Conservation (phyloP, 2,329 filamentous ascomycete species). For the Trichoderma afroharzianum region DNA sequence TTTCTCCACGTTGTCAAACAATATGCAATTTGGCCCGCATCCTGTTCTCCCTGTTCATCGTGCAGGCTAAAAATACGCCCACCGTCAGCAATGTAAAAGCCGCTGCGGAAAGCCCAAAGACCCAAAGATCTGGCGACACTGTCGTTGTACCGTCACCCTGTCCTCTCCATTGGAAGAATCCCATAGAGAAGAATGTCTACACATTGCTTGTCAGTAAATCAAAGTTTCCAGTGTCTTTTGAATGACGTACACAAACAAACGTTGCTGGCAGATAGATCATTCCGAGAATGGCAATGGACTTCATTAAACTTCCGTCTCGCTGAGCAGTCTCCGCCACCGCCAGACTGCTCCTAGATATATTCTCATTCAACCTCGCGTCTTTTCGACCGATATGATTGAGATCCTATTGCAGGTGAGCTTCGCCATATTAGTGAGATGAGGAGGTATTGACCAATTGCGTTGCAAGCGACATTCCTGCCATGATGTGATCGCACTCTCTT, state of each 20-base stretch:
- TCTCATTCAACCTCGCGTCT: conserved; percentile 19
- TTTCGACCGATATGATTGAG: conserved; percentile 1
- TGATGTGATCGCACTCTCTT: conserved; percentile 19
- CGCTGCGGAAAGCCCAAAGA: background rate
- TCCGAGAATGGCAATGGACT: conserved; percentile 20
- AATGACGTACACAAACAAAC: conserved; percentile 23
- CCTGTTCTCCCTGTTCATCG: background rate
- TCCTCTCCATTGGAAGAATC: conserved; percentile 2
- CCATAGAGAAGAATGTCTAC: conserved; percentile 9
- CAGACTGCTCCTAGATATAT: background rate
- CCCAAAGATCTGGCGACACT: background rate
- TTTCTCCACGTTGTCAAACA: too few relatives aligned
- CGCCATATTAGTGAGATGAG: too few relatives aligned
- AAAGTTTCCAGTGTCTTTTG: background rate
- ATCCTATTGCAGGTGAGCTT: background rate
- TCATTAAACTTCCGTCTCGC: conserved; percentile 21
- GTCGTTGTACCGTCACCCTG: background rate
- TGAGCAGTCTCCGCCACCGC: conserved; percentile 17
- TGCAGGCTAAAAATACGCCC: background rate
- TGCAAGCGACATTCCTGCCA: conserved; percentile 20
- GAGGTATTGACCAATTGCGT: conserved; percentile 18
- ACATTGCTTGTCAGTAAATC: background rate
- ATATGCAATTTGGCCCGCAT: background rate
- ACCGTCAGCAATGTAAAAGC: background rate
- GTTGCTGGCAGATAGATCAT: conserved; percentile 29